phyloP scores from a whole-genome alignment of 2,329 filamentous ascomycete genomes.

The Lachnellula arida region DNA sequence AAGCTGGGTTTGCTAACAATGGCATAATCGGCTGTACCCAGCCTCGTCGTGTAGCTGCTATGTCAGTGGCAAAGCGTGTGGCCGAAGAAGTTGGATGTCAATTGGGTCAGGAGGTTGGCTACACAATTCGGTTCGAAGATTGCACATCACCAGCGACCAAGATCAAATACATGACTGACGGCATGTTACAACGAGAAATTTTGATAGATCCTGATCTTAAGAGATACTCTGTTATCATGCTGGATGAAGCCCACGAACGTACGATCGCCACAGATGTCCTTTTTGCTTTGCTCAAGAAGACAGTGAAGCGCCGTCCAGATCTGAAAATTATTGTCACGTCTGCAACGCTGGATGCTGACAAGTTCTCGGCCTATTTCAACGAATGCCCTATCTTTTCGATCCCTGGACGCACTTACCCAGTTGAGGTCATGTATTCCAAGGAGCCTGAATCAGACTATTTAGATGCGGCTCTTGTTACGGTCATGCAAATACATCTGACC shows the following conservation, averaged over 20 bases:
- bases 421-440: slow-evolving; percentile 90
- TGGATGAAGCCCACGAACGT: slow-evolving; percentile 96
- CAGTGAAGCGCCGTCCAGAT: slow-evolving; percentile 77
- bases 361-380: slow-evolving; percentile 95
- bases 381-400: slow-evolving; percentile 96
- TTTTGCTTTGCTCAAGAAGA: slow-evolving; percentile 92
- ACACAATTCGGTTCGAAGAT: slow-evolving; percentile 97
- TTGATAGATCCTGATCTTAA: slow-evolving; percentile 84
- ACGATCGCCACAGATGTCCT: slow-evolving; percentile 95
- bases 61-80: slow-evolving; percentile 96
- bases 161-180: slow-evolving; percentile 99
- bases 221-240: slow-evolving; percentile 93
- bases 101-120: slow-evolving; percentile 89
- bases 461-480: slow-evolving; percentile 87
- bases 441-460: slow-evolving; percentile 96
- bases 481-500: slow-evolving; percentile 96
- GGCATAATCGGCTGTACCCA: slow-evolving; percentile 96
- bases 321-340: slow-evolving; percentile 95
- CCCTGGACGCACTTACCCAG: slow-evolving; percentile 88
- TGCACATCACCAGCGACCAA: slow-evolving; percentile 80
- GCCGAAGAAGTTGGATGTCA: slow-evolving; percentile 91
- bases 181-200: slow-evolving; percentile 95
- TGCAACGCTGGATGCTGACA: slow-evolving; percentile 92
- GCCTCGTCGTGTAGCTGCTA: slow-evolving; percentile 91
- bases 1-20: slow-evolving; percentile 81